A percentile compares a stretch with the other conserved stretches of the same genome.
Evolutionary conservation across 2,329 filamentous ascomycete species (phyloP).

Genomic region (Penicillium rolfsii): DNA sequence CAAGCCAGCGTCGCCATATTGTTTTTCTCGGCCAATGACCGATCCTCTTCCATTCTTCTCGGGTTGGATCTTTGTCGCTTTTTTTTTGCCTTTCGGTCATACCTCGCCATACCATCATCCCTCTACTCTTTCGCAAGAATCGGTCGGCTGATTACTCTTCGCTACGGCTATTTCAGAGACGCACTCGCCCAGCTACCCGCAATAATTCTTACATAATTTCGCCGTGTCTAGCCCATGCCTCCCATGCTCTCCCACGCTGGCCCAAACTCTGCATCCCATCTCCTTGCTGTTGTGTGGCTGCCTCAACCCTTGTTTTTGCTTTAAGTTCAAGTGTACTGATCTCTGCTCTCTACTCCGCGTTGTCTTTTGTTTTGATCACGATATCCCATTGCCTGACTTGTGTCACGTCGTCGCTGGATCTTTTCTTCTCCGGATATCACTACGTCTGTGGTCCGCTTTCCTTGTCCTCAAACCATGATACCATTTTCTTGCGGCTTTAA

Average conservation of each 20-base stretch:
- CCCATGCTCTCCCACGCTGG: conserved; percentile 22
- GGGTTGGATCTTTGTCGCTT: conserved; percentile 12
- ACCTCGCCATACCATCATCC: conserved; percentile 1
- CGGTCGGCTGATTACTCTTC: conserved; percentile 31
- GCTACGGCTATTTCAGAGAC: conserved; percentile 38
- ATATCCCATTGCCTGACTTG: conserved; percentile 39
- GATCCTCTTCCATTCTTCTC: background rate
- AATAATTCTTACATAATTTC: conserved; percentile 36
- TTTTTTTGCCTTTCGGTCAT: conserved; percentile 13
- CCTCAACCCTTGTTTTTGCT: conserved; percentile 6
- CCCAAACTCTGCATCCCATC: conserved; percentile 28
- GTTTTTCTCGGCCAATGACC: conserved; percentile 21
- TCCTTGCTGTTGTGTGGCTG: conserved; percentile 21
- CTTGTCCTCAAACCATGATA: conserved; percentile 40
- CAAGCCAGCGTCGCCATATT: conserved; percentile 16
- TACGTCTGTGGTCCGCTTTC: conserved; percentile 10
- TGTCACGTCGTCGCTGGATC: conserved; percentile 35
- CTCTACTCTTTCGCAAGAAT: conserved; percentile 18
- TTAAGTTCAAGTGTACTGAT: conserved; percentile 18
- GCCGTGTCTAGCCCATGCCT: conserved; percentile 2
- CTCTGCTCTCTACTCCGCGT: background rate
- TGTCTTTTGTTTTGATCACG: conserved; percentile 39
- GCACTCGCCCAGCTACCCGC: conserved; percentile 41
- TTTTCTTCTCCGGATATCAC: conserved; percentile 23
- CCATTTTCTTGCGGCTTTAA: conserved; percentile 38